phyloP scores from a whole-genome alignment of 2,329 filamentous ascomycete species.

The Hypomyces perniciosus region DNA sequence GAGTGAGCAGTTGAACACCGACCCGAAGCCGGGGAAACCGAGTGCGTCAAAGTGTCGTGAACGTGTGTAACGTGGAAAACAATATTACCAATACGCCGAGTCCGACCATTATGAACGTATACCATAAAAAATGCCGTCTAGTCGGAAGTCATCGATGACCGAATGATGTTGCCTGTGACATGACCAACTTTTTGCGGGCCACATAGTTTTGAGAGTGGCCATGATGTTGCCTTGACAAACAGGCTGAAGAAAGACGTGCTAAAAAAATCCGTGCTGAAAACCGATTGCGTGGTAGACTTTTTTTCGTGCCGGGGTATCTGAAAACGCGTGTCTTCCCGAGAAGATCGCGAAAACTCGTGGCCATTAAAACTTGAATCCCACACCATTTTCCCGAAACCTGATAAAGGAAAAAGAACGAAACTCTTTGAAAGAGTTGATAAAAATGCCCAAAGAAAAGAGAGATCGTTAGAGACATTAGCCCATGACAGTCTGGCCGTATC shows the following conservation, averaged over 20 bases:
- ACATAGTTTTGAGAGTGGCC: conserved; percentile 1
- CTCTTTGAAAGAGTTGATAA: background rate
- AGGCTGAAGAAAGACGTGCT: conserved; percentile 15
- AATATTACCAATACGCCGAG: conserved; percentile 22
- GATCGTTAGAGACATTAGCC: conserved; percentile 33
- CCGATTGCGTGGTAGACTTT: conserved; percentile 26
- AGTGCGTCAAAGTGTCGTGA: background rate
- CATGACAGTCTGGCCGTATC: conserved; percentile 50
- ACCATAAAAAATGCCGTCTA: conserved; percentile 13
- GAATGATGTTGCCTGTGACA: conserved; percentile 1
- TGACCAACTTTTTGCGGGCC: background rate
- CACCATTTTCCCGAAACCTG: conserved; percentile 11
- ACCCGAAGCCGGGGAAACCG: conserved; percentile 1
- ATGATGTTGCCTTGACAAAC: conserved; percentile 4
- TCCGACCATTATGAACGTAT: conserved; percentile 31
- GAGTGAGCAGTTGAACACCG: background rate
- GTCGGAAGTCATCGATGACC: conserved; percentile 3
- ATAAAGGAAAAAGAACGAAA: conserved; percentile 7
- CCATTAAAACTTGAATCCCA: conserved; percentile 23
- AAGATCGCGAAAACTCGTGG: conserved; percentile 29
- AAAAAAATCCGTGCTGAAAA: conserved; percentile 16
- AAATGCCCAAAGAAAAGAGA: conserved; percentile 16
- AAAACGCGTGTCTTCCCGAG: conserved; percentile 27
- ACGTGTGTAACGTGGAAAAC: conserved; percentile 7
- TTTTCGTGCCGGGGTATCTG: conserved; percentile 37